Base-by-base conservation (phyloP, 208 protist genomes). In the Crithidia fasciculata region DNA sequence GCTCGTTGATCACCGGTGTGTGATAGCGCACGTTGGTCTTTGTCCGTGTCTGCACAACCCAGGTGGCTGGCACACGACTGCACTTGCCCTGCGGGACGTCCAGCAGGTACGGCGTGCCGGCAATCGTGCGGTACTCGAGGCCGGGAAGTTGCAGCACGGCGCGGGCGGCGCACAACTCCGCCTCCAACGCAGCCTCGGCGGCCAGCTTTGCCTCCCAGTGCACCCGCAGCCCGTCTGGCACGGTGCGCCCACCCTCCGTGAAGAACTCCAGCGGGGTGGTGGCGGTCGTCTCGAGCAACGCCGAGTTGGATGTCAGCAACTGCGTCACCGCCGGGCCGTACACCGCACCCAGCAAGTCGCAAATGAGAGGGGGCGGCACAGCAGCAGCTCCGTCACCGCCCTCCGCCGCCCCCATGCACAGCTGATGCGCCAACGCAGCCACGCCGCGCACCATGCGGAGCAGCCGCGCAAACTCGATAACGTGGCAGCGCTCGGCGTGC, bases 21-120 rank as follows among this genome's bases (percentile, higher is more conserved):
- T 94, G 90, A 69, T 85, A 95, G 15, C 92, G 90, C 58, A 97
- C 90, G 72, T 95, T 83, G 28, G 80, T 87, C 69, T 91, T 89
- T 5, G 87, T 97, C 72, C 90, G 85, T 13, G 88, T 81, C 50
- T 94, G 74, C 58, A 97, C 92, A 8, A 84, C 58, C 90, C 92
- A 97, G 45, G 84, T 77, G 19, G 69, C 62, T 19, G 85, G 87
- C n/a, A 78, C 89, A 57, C 65, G 80, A 47, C 70, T 61, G 57
- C 77, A 80, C 65, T 90, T 90, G 18, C 64, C 76, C 10, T 63
- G 72, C 8, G 90, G 90, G 8, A 97, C 76, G 61, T 97, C 92
- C 8, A 97, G 40, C 53, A 95, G 45, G 69, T 88, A 95, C 53
- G 88, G 49, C n/a, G 90, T 95, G 16, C 90, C 92, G 36, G 79